Evolutionary conservation across 768 basidiomycete species (phyloP).

Genomic region (Naganishia vaughanmartiniae): DNA sequence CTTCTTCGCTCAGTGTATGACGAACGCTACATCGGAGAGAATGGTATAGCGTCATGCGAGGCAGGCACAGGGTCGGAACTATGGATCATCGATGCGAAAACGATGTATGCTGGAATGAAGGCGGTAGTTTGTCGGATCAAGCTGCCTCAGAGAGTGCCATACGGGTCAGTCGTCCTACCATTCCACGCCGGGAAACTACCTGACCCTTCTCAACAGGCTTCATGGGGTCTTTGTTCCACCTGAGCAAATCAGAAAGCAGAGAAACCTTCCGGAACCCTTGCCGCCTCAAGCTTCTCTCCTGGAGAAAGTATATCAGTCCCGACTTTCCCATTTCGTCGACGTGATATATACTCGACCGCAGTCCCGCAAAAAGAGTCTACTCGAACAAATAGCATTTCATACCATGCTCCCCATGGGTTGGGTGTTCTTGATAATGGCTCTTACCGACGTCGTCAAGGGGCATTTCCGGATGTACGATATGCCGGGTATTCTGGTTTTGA

Average conservation of each 20-base stretch:
- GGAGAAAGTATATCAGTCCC: slow-evolving; percentile 41
- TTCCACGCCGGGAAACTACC: neutral
- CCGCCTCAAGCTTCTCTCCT: slow-evolving; percentile 40
- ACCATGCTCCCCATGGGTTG: slow-evolving; percentile 40
- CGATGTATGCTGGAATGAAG: slow-evolving; percentile 41
- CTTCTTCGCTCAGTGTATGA: slow-evolving; percentile 47
- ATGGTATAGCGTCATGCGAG: slow-evolving; percentile 41
- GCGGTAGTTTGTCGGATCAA: slow-evolving; percentile 47
- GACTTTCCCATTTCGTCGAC: slow-evolving; percentile 42
- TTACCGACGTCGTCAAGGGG: slow-evolving; percentile 27
- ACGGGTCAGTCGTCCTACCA: slow-evolving; percentile 40
- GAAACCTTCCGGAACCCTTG: slow-evolving; percentile 29
- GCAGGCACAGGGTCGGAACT: slow-evolving; percentile 50
- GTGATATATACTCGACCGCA: slow-evolving; percentile 42
- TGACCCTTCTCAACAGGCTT: slow-evolving; percentile 34
- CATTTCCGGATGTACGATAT: slow-evolving; percentile 8
- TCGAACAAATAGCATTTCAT: slow-evolving; percentile 37
- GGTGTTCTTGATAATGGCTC: slow-evolving; percentile 35
- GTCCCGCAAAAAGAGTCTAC: slow-evolving; percentile 33
- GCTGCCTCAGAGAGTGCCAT: slow-evolving; percentile 50
- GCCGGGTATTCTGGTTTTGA: neutral
- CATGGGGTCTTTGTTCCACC: slow-evolving; percentile 45
- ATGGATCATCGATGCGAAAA: slow-evolving; percentile 54
- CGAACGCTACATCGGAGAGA: slow-evolving; percentile 45
- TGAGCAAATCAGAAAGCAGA: slow-evolving; percentile 34